These are phyloP conservation scores for Moricandia moricandioides DNA, from an alignment of 345 rosid species.

Conservation along the genomic window DNA sequence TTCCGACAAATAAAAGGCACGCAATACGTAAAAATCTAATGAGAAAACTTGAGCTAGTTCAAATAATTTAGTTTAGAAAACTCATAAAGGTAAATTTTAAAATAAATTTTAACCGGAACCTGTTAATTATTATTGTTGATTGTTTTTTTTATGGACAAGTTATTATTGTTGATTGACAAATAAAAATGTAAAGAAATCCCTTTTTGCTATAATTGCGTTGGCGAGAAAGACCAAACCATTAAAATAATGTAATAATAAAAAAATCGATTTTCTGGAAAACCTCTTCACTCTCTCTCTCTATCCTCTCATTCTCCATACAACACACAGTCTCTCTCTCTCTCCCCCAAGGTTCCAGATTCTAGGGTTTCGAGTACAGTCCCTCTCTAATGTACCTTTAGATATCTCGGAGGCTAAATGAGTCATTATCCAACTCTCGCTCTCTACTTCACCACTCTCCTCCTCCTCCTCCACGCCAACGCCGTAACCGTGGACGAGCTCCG, in stretches of 20 bases:
- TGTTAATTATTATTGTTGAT: too few species aligned
- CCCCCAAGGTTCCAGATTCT: too few species aligned
- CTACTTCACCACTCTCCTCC: conserved; percentile 29
- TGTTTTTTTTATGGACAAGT: too few species aligned
- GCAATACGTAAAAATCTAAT: background rate
- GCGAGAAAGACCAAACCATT: background rate
- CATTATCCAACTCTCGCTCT: conserved; percentile 27
- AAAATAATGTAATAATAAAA: background rate
- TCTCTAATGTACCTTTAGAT: conserved; percentile 35
- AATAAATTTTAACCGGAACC: background rate
- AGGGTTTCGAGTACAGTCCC: conserved; percentile 17
- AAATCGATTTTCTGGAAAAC: conserved; percentile 23
- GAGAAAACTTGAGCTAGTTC: background rate
- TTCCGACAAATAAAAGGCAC: background rate
- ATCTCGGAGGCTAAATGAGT: conserved; percentile 40
- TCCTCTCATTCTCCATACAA: too few species aligned
- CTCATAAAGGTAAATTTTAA: background rate
- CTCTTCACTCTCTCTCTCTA: conserved; percentile 7
- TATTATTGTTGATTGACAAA: background rate
- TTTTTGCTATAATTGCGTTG: background rate
- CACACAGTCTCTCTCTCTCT: conserved; percentile 12
- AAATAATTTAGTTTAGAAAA: background rate
- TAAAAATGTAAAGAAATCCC: background rate
- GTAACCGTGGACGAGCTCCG: conserved; percentile 50
- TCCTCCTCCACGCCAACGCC: conserved; percentile 19